Percentiles rank a stretch among this genome's conserved stretches.
Conservation (phyloP, 768 basidiomycete species). For the Trametes sanguinea region DNA sequence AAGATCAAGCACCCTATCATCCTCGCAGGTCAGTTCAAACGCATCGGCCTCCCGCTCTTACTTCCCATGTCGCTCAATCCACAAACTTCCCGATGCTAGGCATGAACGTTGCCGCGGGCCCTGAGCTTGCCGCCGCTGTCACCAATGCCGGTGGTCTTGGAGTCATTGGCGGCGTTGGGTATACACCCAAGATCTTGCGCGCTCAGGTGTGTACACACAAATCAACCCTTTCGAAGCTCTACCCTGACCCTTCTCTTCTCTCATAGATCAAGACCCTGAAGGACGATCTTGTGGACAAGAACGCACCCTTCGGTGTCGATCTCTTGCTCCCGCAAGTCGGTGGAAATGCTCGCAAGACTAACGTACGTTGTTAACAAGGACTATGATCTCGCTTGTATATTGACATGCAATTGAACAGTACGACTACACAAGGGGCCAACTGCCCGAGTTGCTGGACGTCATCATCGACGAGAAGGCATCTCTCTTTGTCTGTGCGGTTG, state of each 20-base stretch:
- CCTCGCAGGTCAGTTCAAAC: conserved; percentile 60
- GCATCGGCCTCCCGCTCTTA: not conserved
- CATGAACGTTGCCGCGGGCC: conserved; percentile 68
- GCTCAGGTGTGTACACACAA: conserved; percentile 56
- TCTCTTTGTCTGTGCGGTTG: conserved; percentile 91
- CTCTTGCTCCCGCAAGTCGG: conserved; percentile 87
- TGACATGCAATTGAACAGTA: conserved; percentile 44
- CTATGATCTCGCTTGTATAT: not conserved
- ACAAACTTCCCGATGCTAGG: conserved; percentile 35
- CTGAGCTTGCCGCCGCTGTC: conserved; percentile 90
- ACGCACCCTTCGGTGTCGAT: conserved; percentile 89
- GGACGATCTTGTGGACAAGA: conserved; percentile 67
- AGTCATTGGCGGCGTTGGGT: conserved; percentile 89
- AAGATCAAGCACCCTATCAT: conserved; percentile 87
- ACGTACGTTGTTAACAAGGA: conserved; percentile 47
- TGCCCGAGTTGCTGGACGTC: conserved; percentile 81
- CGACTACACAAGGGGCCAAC: conserved; percentile 88
- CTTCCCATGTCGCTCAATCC: too few species aligned
- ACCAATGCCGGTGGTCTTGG: conserved; percentile 93
- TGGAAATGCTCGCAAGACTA: conserved; percentile 87
- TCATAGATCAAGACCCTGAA: conserved; percentile 73
- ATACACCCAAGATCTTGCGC: conserved; percentile 79
- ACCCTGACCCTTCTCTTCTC: not conserved
- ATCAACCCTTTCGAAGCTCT: not conserved
- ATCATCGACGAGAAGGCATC: conserved; percentile 89